Base-by-base conservation (phyloP, 2,329 filamentous ascomycete species). In the Colletotrichum chrysophilum region DNA sequence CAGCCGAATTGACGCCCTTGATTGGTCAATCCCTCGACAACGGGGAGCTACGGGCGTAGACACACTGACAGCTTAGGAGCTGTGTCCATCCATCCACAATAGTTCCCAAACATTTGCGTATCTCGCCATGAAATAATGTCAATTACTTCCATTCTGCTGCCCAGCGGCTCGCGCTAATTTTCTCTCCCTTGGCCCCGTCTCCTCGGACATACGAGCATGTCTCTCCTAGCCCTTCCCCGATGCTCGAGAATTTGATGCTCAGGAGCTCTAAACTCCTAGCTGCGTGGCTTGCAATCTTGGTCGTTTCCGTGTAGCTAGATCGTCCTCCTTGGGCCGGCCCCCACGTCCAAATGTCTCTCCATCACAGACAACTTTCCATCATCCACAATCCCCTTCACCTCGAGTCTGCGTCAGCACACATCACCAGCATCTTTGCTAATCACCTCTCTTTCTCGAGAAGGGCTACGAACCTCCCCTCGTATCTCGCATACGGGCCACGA, bases 341-440 rank as follows among this genome's bases (percentile, higher is more conserved):
- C n/a, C 43, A 48, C 43, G 43, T 21, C 43, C 10, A 21, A 13
- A 21, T 48, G 43, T 48, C 43, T 48, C 43, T 21, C 43, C 43
- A 13, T 48, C n/a, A 48, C 10, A 48, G 43, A 48, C 43, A 48
- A 21, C 9, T 21, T 4, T 48, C n/a, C 43, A 21, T 48, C 43
- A 48, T 48, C n/a, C 43, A 21, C 43, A 21, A 48, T 48, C n/a
- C 43, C n/a, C 43, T 48, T 21, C 43, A 48, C 43, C n/a, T 21
- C 43, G 12, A 48, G 24, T 43, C 21, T 70, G 56, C 71, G 66
- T 74, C 71, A 74, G 71, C 71, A 43, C 66, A 58, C 66, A 74
- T 74, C 8, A 21, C 26, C 56, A n/a, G 18, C 1, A 7, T 60
- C 26, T 60, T 30, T 60, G 7, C 26, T 60, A n/a, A 32, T 60